Evolutionary conservation across 331 rosid genomes (phyloP).

Genomic region (Pyrus hybrid): DNA sequence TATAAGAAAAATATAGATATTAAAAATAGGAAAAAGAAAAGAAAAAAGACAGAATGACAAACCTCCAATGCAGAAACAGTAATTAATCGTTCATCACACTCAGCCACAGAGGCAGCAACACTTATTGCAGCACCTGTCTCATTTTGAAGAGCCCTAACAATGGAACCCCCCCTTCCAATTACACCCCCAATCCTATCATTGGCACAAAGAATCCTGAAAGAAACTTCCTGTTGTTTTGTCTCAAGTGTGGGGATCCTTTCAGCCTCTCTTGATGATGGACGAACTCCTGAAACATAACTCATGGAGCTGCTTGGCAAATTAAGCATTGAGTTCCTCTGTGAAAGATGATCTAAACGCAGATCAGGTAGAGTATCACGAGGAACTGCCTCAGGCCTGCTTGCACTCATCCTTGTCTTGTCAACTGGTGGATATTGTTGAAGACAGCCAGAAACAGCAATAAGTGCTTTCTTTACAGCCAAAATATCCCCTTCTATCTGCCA

Average conservation of each 20-base stretch:
- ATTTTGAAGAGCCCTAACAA: constrained; percentile 74
- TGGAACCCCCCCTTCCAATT: constrained; percentile 87
- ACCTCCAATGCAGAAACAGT: constrained; percentile 87
- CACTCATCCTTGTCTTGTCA: constrained; percentile 41
- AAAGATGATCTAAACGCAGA: constrained; percentile 37
- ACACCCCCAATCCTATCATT: constrained; percentile 84
- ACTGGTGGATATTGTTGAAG: constrained; percentile 60
- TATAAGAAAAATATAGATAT: not conserved
- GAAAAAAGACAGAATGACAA: constrained; percentile 12
- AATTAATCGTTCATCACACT: constrained; percentile 74
- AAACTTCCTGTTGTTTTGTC: constrained; percentile 53
- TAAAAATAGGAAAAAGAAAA: not conserved
- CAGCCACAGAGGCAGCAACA: constrained; percentile 55
- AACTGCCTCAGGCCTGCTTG: constrained; percentile 55
- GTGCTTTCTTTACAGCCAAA: constrained; percentile 76
- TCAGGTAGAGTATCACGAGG: constrained; percentile 40
- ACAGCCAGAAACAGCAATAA: constrained; percentile 66
- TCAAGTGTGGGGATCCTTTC: constrained; percentile 48
- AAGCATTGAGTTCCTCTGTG: constrained; percentile 38
- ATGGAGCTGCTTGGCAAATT: constrained; percentile 44
- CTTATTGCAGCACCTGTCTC: constrained; percentile 85
- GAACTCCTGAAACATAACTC: constrained; percentile 52
- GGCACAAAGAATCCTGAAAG: constrained; percentile 71
- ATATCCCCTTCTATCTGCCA: constrained; percentile 89
- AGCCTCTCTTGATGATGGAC: constrained; percentile 46